Percentiles rank a stretch among this genome's conserved stretches.
Evolutionary conservation across 1,284 basidiomycete species (phyloP).

Genomic region (Cerrena zonata): DNA sequence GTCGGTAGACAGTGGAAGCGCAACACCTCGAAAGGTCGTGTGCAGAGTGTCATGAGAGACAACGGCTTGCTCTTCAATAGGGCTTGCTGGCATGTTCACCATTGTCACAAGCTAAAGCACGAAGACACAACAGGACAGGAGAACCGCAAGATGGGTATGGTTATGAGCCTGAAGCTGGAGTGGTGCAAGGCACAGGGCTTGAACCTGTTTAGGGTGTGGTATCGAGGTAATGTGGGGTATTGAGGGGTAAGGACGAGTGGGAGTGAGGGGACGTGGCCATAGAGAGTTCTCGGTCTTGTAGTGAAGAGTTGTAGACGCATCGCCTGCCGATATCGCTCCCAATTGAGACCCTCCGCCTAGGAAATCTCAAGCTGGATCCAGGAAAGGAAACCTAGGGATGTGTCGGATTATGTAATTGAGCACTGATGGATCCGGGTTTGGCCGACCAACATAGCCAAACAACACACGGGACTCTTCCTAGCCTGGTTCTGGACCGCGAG

Average conservation of each 20-base stretch:
- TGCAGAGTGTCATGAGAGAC: conserved; percentile 50
- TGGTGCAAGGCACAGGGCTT: neutral
- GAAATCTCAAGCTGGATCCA: neutral
- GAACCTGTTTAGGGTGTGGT: neutral
- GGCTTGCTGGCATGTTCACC: neutral
- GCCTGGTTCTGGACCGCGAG: neutral
- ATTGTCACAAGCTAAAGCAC: neutral
- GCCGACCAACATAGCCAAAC: neutral
- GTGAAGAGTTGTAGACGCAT: neutral
- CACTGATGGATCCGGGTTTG: neutral
- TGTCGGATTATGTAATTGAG: conserved; percentile 1
- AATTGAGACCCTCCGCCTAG: neutral
- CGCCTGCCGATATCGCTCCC: neutral
- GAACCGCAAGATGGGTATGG: neutral
- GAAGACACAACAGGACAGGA: neutral
- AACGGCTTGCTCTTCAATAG: conserved; percentile 21
- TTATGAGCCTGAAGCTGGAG: neutral
- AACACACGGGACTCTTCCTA: neutral
- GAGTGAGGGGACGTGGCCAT: neutral
- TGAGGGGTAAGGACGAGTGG: neutral
- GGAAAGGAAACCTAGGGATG: conserved; percentile 1
- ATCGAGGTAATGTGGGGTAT: neutral
- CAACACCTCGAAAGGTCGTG: conserved; percentile 59
- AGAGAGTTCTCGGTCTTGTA: neutral
- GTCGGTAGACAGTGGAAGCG: conserved; percentile 52